Conservation (phyloP, 2,329 filamentous ascomycete species). For the Penicillium brevicompactum region DNA sequence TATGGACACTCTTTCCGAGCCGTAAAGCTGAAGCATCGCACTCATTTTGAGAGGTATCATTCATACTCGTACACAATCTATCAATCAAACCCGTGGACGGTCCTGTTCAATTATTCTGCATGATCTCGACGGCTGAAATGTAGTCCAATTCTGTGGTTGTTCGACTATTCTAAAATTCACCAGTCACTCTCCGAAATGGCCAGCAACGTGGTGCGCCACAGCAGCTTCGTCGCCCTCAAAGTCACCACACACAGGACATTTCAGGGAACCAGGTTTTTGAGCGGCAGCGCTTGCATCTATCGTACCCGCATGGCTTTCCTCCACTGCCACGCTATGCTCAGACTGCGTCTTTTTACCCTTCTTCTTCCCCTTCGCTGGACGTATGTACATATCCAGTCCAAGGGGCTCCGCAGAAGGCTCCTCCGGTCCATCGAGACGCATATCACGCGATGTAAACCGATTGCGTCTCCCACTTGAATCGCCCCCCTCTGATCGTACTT, state of each 20-base stretch:
- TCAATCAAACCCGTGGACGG: too few relatives aligned
- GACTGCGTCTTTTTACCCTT: conserved; percentile 1
- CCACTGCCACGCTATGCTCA: neutral
- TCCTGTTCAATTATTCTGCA: too few relatives aligned
- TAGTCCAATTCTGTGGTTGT: too few relatives aligned
- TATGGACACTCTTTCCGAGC: too few relatives aligned
- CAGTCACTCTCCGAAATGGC: conserved; percentile 20
- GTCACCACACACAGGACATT: conserved; percentile 22
- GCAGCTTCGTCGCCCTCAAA: conserved; percentile 27
- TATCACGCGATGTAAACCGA: conserved; percentile 4
- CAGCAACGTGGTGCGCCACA: conserved; percentile 26
- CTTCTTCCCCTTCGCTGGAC: conserved; percentile 12
- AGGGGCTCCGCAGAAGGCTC: conserved; percentile 10
- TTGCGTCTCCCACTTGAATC: conserved; percentile 3
- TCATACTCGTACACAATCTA: too few relatives aligned
- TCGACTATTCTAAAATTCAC: neutral
- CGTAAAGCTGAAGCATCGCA: too few relatives aligned
- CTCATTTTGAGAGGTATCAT: too few relatives aligned
- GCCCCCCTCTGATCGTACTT: conserved; percentile 8
- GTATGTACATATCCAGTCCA: conserved; percentile 15
- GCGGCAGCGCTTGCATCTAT: neutral
- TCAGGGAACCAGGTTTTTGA: neutral
- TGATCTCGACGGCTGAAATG: too few relatives aligned
- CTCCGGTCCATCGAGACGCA: conserved; percentile 9
- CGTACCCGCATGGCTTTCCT: neutral